Conservation (phyloP, 306 rosid genomes). For the Hippophae rhamnoides region DNA sequence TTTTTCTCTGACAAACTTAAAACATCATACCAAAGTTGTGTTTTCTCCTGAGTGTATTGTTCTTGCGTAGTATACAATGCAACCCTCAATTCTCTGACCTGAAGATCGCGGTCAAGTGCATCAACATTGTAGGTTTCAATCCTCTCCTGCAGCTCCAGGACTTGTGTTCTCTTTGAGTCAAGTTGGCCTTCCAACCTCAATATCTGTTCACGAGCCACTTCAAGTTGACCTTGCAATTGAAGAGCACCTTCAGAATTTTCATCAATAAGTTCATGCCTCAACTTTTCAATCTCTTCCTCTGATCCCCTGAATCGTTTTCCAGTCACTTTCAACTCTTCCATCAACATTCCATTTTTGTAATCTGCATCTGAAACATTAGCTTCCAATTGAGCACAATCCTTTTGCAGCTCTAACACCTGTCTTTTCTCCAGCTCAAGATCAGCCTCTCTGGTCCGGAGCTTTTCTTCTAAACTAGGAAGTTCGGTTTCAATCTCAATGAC, state of each 20-base stretch:
- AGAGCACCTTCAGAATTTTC: slow-evolving; percentile 13
- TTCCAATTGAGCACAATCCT: slow-evolving; percentile 31
- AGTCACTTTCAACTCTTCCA: slow-evolving; percentile 32
- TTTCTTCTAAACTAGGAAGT: slow-evolving; percentile 27
- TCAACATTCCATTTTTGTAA: slow-evolving; percentile 31
- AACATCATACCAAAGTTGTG: slow-evolving; percentile 28
- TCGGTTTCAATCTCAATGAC: slow-evolving; percentile 28
- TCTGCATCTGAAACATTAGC: slow-evolving; percentile 28
- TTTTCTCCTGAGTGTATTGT: slow-evolving; percentile 32
- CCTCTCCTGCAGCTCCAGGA: slow-evolving; percentile 29
- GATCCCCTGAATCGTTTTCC: slow-evolving; percentile 32
- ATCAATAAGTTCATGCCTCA: slow-evolving; percentile 29
- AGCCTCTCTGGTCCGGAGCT: slow-evolving; percentile 29
- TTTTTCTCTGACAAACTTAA: slow-evolving; percentile 27
- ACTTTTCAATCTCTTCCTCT: slow-evolving; percentile 29
- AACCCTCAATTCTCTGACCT: slow-evolving; percentile 38
- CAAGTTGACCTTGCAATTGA: slow-evolving; percentile 38
- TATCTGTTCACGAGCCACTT: slow-evolving; percentile 21
- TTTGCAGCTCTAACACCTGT: slow-evolving; percentile 33
- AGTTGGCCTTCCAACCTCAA: slow-evolving; percentile 25
- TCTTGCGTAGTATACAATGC: slow-evolving; percentile 26
- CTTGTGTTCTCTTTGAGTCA: slow-evolving; percentile 25
- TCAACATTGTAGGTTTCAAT: slow-evolving; percentile 23
- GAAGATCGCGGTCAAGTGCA: slow-evolving; percentile 23
- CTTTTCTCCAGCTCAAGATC: slow-evolving; percentile 37